These are phyloP conservation scores for Xylaria sp. DNA, from an alignment of 2,329 filamentous ascomycete genomes.

Conservation along the genomic window DNA sequence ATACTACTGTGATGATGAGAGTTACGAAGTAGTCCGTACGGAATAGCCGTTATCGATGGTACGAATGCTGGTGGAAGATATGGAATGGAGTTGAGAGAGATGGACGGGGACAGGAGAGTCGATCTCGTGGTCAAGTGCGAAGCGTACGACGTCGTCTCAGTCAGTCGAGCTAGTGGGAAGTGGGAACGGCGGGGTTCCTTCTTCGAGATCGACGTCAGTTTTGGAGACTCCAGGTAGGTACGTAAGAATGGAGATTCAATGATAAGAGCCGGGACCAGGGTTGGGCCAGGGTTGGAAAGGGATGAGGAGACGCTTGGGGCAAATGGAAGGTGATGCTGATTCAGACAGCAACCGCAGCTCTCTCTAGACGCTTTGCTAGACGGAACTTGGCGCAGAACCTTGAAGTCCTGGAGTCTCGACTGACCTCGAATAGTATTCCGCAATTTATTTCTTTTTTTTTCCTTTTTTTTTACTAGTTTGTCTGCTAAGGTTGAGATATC, in stretches of 20 bases:
- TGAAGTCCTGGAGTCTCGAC: too few species aligned
- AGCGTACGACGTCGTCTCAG: not conserved
- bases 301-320: not conserved
- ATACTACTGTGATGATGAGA: too few species aligned
- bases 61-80: not conserved
- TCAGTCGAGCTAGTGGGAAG: not conserved
- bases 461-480: not conserved
- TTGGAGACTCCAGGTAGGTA: not conserved
- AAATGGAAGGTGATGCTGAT: not conserved
- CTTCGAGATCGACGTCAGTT: conserved; percentile 6
- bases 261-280: not conserved
- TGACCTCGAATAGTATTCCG: not conserved
- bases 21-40: too few species aligned
- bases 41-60: not conserved
- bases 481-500: too few species aligned
- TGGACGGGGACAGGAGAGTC: not conserved
- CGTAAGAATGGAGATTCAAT: not conserved
- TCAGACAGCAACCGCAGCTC: not conserved
- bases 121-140: not conserved
- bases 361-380: too few species aligned
- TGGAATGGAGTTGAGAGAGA: not conserved
- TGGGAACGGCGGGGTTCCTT: conserved; percentile 6
- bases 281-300: too few species aligned
- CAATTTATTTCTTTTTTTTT: not conserved
- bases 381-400: too few species aligned